Base-by-base conservation (phyloP, 1,139 yeast species). In the Candida sanyaensis region DNA sequence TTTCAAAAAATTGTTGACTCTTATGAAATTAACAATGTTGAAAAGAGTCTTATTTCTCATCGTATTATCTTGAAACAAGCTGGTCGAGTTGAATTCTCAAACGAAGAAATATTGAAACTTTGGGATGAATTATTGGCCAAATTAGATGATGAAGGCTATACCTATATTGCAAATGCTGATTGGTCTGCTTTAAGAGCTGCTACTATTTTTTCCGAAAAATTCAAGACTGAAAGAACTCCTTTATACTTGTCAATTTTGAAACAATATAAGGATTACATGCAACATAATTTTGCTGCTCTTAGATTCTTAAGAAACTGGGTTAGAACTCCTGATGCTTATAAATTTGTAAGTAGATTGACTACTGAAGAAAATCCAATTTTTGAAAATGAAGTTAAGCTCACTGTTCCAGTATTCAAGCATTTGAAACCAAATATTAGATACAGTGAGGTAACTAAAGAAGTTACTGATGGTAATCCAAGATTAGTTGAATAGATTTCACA, bases 111-210 rank as follows among this genome's bases (percentile, higher is more conserved):
- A 49, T 65, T 85, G 52, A 59, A 64, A 26, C 73, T 81, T 53
- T 89, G 96, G 91, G 71, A 78, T 52, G 80, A 80, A 46, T 72
- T 87, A 38, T 67, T 86, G 44, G 50, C 61, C 11, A 71, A 75
- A 50, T 77, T 85, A 56, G 89, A 84, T 52, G 64, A 68, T 23
- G 75, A 77, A 46, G 80, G 81, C 6, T 81, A 78, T 65, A 68
- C 64, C 33, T 84, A 83, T 58, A 84, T 84, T 57, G 92, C 96
- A 9, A 82, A 83, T 59, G 95, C 93, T 26, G 96, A 89, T 68
- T 88, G 96, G 93, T 85, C 92, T 43, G 88, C 96, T 1, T 71
- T 91, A 50, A 78, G 92, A 68, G 90, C 85, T 64, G 88, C 92
- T 11, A 86, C 93, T 5, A 77, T 86, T 42, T 78, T 80, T 45